Conservation (phyloP, 2,329 filamentous ascomycete species). For the Coniochaeta sp. region DNA sequence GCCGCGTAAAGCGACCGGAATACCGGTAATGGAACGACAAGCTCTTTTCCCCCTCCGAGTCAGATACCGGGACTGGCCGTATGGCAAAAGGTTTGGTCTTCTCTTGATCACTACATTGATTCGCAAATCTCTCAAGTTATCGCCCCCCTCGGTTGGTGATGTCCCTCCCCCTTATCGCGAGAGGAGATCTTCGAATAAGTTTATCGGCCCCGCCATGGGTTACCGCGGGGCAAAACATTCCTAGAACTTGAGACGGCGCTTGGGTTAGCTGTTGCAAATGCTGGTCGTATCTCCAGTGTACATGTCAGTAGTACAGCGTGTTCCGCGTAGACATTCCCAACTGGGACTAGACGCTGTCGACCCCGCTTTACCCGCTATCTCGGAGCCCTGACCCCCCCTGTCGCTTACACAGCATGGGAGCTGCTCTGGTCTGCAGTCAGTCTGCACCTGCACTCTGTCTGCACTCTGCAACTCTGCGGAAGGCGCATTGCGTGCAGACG, state of each 20-base stretch:
- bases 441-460: no score
- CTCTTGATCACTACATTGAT: no score
- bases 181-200: neutral
- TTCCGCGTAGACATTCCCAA: neutral
- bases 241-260: no score
- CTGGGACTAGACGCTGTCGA: neutral
- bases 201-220: neutral
- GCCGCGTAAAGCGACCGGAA: neutral
- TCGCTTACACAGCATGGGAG: no score
- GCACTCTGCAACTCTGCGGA: no score
- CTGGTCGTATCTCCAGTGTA: neutral
- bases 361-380: neutral
- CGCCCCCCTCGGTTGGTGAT: neutral
- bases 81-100: neutral
- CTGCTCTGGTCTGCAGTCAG: no score
- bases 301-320: neutral
- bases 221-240: neutral
- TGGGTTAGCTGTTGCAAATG: no score
- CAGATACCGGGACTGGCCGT: neutral
- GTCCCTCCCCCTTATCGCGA: neutral
- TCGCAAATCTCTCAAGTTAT: neutral
- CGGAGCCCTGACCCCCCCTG: neutral
- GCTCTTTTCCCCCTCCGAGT: neutral
- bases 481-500: neutral
- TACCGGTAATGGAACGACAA: neutral